These are phyloP conservation scores for Waitea zeae DNA, from an alignment of 1,284 basidiomycete species.

Conservation along the genomic window DNA sequence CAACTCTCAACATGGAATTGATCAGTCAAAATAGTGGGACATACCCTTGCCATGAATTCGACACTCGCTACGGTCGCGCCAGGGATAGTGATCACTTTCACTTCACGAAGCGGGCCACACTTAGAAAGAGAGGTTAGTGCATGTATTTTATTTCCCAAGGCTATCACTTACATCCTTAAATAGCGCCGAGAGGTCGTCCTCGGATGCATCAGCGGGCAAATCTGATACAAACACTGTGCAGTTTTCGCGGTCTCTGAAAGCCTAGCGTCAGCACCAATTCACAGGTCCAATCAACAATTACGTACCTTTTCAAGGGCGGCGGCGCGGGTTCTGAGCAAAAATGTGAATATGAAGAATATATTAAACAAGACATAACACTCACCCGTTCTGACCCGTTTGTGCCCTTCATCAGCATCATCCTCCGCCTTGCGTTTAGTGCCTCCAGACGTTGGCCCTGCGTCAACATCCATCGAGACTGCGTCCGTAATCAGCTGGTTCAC, in stretches of 20 bases:
- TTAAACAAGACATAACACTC: slow-evolving; percentile 9
- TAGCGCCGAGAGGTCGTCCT: slow-evolving; percentile 50
- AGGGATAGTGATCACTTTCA: slow-evolving; percentile 48
- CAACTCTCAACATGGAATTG: not conserved
- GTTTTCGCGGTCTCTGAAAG: slow-evolving; percentile 82
- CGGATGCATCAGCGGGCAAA: slow-evolving; percentile 36
- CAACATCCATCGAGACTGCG: slow-evolving; percentile 34
- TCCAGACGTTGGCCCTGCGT: slow-evolving; percentile 14
- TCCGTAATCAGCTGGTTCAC: slow-evolving; percentile 2
- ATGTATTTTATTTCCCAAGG: slow-evolving; percentile 1
- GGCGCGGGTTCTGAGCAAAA: slow-evolving; percentile 22
- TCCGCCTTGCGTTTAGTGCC: slow-evolving; percentile 30
- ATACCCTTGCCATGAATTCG: slow-evolving; percentile 59
- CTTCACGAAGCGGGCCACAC: slow-evolving; percentile 74
- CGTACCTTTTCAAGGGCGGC: slow-evolving; percentile 41
- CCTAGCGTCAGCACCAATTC: not conserved
- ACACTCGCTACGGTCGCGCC: slow-evolving; percentile 56
- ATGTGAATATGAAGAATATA: slow-evolving; percentile 1
- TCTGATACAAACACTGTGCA: slow-evolving; percentile 79
- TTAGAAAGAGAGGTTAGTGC: slow-evolving; percentile 15
- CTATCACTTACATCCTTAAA: slow-evolving; percentile 70
- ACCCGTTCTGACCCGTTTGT: slow-evolving; percentile 49
- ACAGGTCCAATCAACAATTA: slow-evolving; percentile 1
- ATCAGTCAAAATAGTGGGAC: not conserved
- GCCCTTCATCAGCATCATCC: slow-evolving; percentile 23